Conservation (phyloP, 345 rosid genomes). For the Adansonia digitata region DNA sequence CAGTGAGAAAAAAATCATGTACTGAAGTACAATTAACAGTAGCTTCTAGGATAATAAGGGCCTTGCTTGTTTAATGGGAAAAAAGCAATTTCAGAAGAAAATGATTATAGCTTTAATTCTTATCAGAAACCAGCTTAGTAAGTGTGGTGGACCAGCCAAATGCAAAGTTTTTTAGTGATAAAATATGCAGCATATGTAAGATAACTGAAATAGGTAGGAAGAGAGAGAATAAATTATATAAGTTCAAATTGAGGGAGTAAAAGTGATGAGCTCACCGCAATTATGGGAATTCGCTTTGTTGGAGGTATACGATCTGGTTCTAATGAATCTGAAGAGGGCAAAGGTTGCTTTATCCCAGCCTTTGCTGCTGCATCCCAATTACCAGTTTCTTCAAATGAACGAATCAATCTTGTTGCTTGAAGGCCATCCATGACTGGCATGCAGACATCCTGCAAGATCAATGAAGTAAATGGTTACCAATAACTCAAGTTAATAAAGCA, state of each 20-base stretch:
- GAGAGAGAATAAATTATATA: neutral
- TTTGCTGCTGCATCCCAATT: constrained; percentile 73
- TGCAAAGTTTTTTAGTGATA: neutral
- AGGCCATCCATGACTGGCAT: constrained; percentile 96
- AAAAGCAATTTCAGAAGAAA: neutral
- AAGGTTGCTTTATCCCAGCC: constrained; percentile 59
- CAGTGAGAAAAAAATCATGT: too few species aligned
- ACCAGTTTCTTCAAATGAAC: constrained; percentile 77
- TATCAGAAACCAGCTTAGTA: neutral
- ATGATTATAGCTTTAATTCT: neutral
- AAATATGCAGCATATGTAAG: neutral
- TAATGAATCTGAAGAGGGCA: constrained; percentile 21
- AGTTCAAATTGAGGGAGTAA: neutral
- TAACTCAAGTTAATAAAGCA: neutral
- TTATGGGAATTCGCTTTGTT: constrained; percentile 57
- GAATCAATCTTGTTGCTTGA: constrained; percentile 83
- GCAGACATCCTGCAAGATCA: constrained; percentile 69
- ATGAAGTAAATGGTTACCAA: neutral
- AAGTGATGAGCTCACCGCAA: constrained; percentile 58
- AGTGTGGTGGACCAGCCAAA: neutral
- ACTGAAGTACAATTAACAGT: too few species aligned
- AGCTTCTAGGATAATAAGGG: too few species aligned
- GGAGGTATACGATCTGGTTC: constrained; percentile 16
- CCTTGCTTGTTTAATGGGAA: too few species aligned
- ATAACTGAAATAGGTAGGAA: neutral